Conservation (phyloP, 2,329 filamentous ascomycete genomes). For the Diaporthe amygdali region DNA sequence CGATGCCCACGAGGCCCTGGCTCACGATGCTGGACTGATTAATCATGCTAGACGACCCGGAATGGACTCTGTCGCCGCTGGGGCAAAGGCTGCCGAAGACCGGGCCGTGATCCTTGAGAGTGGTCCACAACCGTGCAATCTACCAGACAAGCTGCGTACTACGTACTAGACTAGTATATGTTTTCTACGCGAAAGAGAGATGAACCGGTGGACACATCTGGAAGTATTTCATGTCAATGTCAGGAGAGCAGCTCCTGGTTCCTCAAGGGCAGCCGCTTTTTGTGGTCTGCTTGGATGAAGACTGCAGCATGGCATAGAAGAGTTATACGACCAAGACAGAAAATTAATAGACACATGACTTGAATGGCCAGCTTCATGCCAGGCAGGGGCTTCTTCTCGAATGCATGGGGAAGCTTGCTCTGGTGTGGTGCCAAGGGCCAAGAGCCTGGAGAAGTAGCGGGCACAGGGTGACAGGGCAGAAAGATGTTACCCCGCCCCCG, state of each 20-base stretch:
- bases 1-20: neutral
- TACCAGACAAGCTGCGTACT: too few relatives aligned
- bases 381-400: neutral
- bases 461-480: neutral
- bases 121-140: slow-evolving; percentile 7
- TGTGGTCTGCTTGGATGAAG: neutral
- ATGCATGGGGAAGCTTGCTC: neutral
- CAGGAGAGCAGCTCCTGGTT: neutral
- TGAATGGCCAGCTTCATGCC: neutral
- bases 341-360: neutral
- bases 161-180: neutral
- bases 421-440: neutral
- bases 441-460: neutral
- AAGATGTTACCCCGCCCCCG: neutral
- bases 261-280: too few relatives aligned
- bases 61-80: neutral
- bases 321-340: neutral
- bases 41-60: neutral
- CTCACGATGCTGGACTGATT: neutral
- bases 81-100: slow-evolving; percentile 22
- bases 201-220: too few relatives aligned
- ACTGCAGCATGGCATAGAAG: neutral
- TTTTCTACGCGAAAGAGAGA: neutral
- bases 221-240: too few relatives aligned
- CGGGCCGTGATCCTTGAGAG: slow-evolving; percentile 14